Base-by-base conservation (phyloP, 768 basidiomycete genomes). In the Thelephora ganbajun region DNA sequence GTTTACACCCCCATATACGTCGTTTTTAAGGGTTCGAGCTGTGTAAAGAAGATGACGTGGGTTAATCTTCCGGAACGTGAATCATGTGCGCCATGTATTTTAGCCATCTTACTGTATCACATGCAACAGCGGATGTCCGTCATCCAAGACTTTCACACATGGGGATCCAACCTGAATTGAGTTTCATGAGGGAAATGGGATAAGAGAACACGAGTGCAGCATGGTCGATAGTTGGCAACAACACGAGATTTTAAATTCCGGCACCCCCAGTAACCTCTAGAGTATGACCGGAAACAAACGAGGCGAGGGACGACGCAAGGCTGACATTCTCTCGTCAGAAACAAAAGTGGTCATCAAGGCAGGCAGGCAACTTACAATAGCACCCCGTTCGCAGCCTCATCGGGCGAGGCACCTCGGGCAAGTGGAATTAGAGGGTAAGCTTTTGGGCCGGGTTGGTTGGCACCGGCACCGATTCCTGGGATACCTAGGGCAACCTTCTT, bases 401-500 rank as follows among this genome's bases (percentile, higher is more conserved):
- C 87, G 1, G 83, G 63, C 6, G 69, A 68, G 44, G 76, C 83
- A 13, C 78, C 76, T 45, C 86, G 69, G 35, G 74, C 68, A 20
- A 91, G 71, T n/a, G 90, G 82, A 56, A 81, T 73, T 50, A 63
- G 61, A 42, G 60, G 59, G 59, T 72, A 75, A 11, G 63, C 67
- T 52, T 70, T 72, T 5, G 63, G 61, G 1, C 69, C 62, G 0
- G 69, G 64, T 39, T 66, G 61, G 47, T 63, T 68, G 2, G 69
- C 74, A 13, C 69, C 70, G 9, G 41, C 44, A 13, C 26, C 23
- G 5, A 33, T 35, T 19, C 43, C 43, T 2, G 88, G 88, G 49
- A 91, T 77, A 50, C 88, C 89, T 7, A 91, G 70, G 6, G 83
- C 77, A 51, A 91, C 83, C 59, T 82, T 80, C 72, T 89, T 83